Conservation (phyloP, 1,284 basidiomycete species). For the Pisolithus thermaeus region DNA sequence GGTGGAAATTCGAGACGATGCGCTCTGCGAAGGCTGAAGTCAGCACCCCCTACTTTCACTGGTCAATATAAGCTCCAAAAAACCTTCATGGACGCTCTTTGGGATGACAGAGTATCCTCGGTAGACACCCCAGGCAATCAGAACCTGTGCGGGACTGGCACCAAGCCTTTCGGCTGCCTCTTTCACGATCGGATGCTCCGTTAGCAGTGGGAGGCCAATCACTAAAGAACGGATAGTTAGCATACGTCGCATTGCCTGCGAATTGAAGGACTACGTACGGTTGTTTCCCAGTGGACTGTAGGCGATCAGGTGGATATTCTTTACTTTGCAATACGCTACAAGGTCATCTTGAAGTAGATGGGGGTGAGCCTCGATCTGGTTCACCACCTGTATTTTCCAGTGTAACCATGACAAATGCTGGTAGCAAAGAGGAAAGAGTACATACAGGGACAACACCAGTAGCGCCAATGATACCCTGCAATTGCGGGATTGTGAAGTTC, state of each 20-base stretch:
- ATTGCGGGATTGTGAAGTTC: conserved; percentile 68
- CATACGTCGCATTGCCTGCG: background rate
- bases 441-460: conserved; percentile 70
- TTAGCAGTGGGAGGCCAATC: conserved; percentile 52
- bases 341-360: conserved; percentile 68
- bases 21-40: conserved; percentile 31
- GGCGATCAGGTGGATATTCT: conserved; percentile 77
- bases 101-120: conserved; percentile 69
- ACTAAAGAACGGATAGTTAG: conserved; percentile 30
- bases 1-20: conserved; percentile 67
- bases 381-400: conserved; percentile 41
- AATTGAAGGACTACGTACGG: conserved; percentile 33
- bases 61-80: background rate
- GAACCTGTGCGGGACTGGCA: conserved; percentile 61
- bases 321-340: conserved; percentile 60
- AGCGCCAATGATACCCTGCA: conserved; percentile 67
- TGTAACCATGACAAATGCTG: background rate
- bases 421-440: background rate
- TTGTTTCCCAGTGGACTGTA: conserved; percentile 86
- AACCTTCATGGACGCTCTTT: conserved; percentile 56
- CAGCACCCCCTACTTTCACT: background rate
- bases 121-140: conserved; percentile 64
- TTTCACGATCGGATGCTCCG: conserved; percentile 57
- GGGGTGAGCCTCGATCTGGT: conserved; percentile 87
- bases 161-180: conserved; percentile 53